Evolutionary conservation across 2,329 filamentous ascomycete genomes (phyloP), one percentile per base, ranked within the genome.

Genomic region (Metarhizium robertsii): DNA sequence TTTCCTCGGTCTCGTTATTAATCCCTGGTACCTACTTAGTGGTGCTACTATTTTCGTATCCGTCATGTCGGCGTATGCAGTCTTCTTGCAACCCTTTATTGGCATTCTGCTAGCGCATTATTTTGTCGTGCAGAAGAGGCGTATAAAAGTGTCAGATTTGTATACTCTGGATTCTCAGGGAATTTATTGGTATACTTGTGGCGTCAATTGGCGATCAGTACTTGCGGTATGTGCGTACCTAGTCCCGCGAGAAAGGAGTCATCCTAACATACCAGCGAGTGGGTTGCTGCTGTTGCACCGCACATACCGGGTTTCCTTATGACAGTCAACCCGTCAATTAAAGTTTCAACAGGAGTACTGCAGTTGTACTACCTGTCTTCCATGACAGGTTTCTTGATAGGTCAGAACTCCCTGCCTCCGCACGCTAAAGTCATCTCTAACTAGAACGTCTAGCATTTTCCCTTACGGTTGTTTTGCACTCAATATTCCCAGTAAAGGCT

Each of bases 11-110:
- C 71, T 75, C 36, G 69, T 69, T 0, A 69, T 74, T 42, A 75
- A 74, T 57, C 79, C 79, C 0, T 83, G 79, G 79, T 67, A 80
- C 55, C 68, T 81, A 0, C 66, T 81, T 20, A 73, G 66, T 38
- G 81, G 78, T 0, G 83, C 83, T 1, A 65, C 68, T 2, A 80
- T 77, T 1, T 82, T 87, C 61, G 68, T 86, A 2, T 77, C 79
- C 48, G 88, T 88, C 68, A 85, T 89, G 77, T 75, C 78, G 45
- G 84, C 83, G 0, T 65, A 71, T 57, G 62, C 70, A 53, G 75
- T 87, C 38, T 87, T 88, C 68, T 71, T 87, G 0, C 83, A 80
- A 0, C 83, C 84, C 0, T 81, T 87, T 57, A 80, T 81, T 0
- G 77, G 78, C 1, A 81, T 86, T 59, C 46, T 53, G 2, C n/a